phyloP scores from a whole-genome alignment of 768 basidiomycete genomes.

The Leccinum barrowsii region DNA sequence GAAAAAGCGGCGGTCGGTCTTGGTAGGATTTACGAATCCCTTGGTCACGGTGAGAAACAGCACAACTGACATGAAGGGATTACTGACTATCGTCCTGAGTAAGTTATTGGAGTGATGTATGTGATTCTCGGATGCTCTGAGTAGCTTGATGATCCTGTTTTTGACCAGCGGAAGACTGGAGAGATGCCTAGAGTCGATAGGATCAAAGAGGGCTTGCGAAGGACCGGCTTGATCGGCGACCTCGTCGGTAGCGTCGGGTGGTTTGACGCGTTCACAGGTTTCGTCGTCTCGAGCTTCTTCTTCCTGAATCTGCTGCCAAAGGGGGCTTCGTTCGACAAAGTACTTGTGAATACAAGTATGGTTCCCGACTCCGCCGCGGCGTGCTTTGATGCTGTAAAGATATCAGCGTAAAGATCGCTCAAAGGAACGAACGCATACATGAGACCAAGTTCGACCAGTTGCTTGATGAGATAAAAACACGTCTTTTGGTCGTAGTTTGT shows the following conservation, averaged over 20 bases:
- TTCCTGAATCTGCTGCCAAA: constrained; percentile 74
- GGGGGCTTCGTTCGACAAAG: constrained; percentile 70
- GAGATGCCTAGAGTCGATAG: constrained; percentile 75
- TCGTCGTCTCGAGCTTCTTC: constrained; percentile 53
- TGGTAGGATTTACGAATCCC: constrained; percentile 75
- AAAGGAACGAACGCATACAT: constrained; percentile 46
- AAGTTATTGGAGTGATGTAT: constrained; percentile 76
- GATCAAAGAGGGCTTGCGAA: constrained; percentile 52
- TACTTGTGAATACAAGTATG: constrained; percentile 81
- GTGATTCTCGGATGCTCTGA: constrained; percentile 65
- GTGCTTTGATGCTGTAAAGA: constrained; percentile 61
- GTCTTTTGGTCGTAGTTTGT: constrained; percentile 88
- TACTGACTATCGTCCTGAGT: constrained; percentile 68
- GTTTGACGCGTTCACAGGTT: constrained; percentile 13
- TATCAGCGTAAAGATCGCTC: neutral
- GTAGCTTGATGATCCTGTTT: constrained; percentile 64
- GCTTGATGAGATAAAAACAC: constrained; percentile 80
- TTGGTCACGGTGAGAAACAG: constrained; percentile 26
- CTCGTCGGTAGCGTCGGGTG: constrained; percentile 18
- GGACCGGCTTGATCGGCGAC: constrained; percentile 15
- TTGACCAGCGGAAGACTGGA: constrained; percentile 72
- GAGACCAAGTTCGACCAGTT: constrained; percentile 67
- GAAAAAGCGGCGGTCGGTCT: constrained; percentile 80
- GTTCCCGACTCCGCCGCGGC: constrained; percentile 70
- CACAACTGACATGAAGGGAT: neutral